phyloP scores from a whole-genome alignment of 768 basidiomycete species.

The Rhodotorula graminis region DNA sequence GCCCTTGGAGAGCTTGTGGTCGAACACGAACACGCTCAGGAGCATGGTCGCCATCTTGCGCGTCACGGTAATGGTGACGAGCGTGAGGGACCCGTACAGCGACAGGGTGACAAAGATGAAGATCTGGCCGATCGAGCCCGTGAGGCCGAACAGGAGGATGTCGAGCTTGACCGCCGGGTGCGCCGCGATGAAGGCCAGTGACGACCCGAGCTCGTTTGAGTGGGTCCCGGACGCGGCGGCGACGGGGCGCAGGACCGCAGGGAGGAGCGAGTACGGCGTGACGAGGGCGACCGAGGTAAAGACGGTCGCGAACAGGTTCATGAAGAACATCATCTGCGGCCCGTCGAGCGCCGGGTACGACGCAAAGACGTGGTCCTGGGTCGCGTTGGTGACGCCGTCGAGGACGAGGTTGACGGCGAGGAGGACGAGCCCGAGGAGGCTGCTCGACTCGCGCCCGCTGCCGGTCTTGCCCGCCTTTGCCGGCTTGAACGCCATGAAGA shows the following conservation, averaged over 20 bases:
- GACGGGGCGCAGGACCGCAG: conserved; percentile 73
- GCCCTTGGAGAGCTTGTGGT: conserved; percentile 72
- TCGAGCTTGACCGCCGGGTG: conserved; percentile 73
- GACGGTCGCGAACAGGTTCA: conserved; percentile 78
- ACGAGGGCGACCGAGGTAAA: conserved; percentile 64
- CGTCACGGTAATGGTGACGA: conserved; percentile 85
- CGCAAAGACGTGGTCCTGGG: conserved; percentile 93
- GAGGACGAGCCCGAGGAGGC: conserved; percentile 67
- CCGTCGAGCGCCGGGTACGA: conserved; percentile 63
- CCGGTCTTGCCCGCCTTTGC: conserved; percentile 53
- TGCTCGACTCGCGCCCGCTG: conserved; percentile 48
- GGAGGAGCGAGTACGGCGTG: conserved; percentile 47
- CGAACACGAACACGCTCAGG: conserved; percentile 84
- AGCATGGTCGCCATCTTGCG: conserved; percentile 98
- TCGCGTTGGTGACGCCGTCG: conserved; percentile 90
- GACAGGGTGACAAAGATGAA: conserved; percentile 80
- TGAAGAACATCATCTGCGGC: conserved; percentile 99
- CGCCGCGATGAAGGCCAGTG: conserved; percentile 65
- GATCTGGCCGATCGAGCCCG: conserved; percentile 88
- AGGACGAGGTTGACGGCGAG: conserved; percentile 79
- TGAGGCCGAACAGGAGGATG: conserved; percentile 75
- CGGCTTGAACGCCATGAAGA: conserved; percentile 65
- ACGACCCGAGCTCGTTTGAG: conserved; percentile 61
- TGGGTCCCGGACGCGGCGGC: conserved; percentile 48
- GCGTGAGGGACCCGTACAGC: conserved; percentile 80